These are phyloP conservation scores for Dittrichia graveolens DNA, from an alignment of 129 eudicot species.

Conservation along the genomic window DNA sequence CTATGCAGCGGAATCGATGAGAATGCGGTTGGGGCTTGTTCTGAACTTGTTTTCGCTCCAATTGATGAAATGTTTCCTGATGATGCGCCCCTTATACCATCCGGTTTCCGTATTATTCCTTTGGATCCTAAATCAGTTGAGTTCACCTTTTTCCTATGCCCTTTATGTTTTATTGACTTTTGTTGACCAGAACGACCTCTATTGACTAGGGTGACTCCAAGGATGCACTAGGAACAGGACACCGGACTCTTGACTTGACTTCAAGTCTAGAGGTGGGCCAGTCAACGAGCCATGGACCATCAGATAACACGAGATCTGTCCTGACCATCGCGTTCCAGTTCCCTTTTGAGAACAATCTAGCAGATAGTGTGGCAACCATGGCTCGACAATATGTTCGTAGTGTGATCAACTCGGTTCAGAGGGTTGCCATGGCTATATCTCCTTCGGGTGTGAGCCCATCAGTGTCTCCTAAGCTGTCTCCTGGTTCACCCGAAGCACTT, in stretches of 20 bases:
- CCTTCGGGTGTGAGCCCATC: slow-evolving; percentile 74
- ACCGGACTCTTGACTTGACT: slow-evolving; percentile 84
- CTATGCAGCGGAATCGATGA: slow-evolving; percentile 91
- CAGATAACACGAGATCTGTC: slow-evolving; percentile 67
- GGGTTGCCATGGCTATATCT: slow-evolving; percentile 94
- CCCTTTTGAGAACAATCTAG: slow-evolving; percentile 82
- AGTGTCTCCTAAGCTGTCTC: slow-evolving; percentile 60
- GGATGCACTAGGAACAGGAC: slow-evolving; percentile 48
- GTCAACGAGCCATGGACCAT: slow-evolving; percentile 44
- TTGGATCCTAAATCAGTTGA: slow-evolving; percentile 92
- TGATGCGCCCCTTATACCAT: slow-evolving; percentile 85
- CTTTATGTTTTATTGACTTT: slow-evolving; percentile 14
- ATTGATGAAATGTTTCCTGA: slow-evolving; percentile 96
- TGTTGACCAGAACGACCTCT: slow-evolving; percentile 7
- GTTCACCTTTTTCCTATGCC: slow-evolving; percentile 21
- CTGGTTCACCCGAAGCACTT: slow-evolving; percentile 87
- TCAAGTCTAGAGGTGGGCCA: slow-evolving; percentile 96
- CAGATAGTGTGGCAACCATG: slow-evolving; percentile 89
- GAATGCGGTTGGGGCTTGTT: slow-evolving; percentile 88
- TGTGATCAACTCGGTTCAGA: slow-evolving; percentile 86
- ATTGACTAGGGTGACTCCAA: slow-evolving; percentile 57
- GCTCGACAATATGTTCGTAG: slow-evolving; percentile 96
- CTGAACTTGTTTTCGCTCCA: slow-evolving; percentile 95
- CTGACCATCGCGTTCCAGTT: slow-evolving; percentile 92
- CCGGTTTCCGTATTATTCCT: slow-evolving; percentile 93